Base-by-base conservation (phyloP, 1,139 yeast genomes). In the Debaryomycetaceae sp. region DNA sequence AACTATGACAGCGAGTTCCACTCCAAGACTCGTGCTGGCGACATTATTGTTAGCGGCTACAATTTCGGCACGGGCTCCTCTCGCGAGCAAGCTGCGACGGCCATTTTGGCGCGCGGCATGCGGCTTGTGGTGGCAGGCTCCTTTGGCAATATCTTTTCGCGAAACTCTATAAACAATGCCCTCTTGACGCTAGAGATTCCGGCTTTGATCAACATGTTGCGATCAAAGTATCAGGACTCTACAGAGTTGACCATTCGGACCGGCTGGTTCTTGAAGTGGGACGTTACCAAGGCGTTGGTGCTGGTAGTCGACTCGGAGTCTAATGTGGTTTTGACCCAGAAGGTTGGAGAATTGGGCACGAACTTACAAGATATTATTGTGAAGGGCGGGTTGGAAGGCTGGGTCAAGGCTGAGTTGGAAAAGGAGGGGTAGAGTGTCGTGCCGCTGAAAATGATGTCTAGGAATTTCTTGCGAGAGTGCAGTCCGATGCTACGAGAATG, bases 81-180 rank as follows among this genome's bases (percentile, higher is more conserved):
- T n/a, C 77, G 98, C 59, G 99, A 90, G 55, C 99, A 90, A 60
- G 99, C 98, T 2, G 98, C 98, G 23, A 90, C 98, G 18, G 87
- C 94, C 26, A 81, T 92, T 37, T 67, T 92, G 39, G 97, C 98
- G 23, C 74, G 94, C 46, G 97, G 90, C 34, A 85, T 90, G 72
- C 75, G 77, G 41, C 64, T 90, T 41, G 94, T 90, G 14, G 95
- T 92, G 38, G 85, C 96, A 14, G 99, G 98, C 25, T 90, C 98
- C 1, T 90, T 90, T 51, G 95, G 97, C 46, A 92, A 92, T 62
- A 92, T 87, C 45, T 90, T 90, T 61, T 79, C 87, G 38, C 73
- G 99, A 62, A 90, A 90, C 64, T 76, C 95, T 34, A 90, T 92
- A 53, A 90, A 90, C 65, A 90, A 90, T 53, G 98, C 98, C 1